Evolutionary conservation across 73 alveolate species (phyloP).

Genomic region (Paramecium octaurelia): DNA sequence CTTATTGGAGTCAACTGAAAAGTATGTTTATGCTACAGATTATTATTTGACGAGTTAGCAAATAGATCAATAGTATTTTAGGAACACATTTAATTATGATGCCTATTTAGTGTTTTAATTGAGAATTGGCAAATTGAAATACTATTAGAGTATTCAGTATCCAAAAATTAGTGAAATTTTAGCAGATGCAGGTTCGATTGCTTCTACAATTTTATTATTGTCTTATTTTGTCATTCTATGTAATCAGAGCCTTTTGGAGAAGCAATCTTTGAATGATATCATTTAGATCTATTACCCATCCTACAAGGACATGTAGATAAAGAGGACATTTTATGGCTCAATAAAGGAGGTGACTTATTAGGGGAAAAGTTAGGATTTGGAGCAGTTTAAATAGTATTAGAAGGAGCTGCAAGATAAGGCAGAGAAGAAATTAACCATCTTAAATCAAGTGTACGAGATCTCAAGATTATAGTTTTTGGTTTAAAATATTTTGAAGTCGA

Average conservation of each 20-base stretch:
- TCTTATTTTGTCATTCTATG: background rate
- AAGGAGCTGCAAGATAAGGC: background rate
- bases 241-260: background rate
- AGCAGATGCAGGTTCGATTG: slow-evolving; percentile 13
- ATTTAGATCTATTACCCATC: background rate
- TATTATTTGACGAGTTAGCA: background rate
- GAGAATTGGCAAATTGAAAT: slow-evolving; percentile 12
- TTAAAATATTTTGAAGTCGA: background rate
- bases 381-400: background rate
- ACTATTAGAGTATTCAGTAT: background rate
- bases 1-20: background rate
- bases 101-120: background rate
- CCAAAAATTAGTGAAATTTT: background rate
- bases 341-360: background rate
- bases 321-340: background rate
- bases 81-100: background rate
- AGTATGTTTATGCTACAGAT: background rate
- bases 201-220: background rate
- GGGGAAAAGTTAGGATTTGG: background rate
- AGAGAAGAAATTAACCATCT: background rate
- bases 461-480: background rate
- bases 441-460: background rate
- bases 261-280: background rate
- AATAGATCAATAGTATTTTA: background rate
- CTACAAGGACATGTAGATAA: background rate